Percentiles rank a stretch among this genome's conserved stretches.
Conservation (phyloP, 352 stramenopile genomes). For the Chrysophaeum taylorii region DNA sequence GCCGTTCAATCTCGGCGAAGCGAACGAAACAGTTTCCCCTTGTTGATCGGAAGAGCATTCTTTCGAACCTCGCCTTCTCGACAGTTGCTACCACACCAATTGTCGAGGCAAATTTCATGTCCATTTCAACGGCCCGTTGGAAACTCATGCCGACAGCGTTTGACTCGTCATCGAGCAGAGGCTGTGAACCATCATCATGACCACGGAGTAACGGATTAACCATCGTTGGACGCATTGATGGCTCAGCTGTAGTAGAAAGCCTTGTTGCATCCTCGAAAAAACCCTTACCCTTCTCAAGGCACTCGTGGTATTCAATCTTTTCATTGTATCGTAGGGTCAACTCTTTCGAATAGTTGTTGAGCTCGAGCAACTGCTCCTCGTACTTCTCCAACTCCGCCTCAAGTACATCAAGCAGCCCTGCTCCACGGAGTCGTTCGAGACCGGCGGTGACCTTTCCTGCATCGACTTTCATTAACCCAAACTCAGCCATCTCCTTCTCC, state of each 20-base stretch:
- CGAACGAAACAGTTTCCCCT: conserved; percentile 95
- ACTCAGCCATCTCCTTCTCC: conserved; percentile 79
- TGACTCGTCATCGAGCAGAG: conserved; percentile 5
- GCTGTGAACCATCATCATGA: conserved; percentile 17
- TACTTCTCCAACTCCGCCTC: conserved; percentile 87
- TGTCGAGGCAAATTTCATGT: conserved; percentile 81
- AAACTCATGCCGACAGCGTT: conserved; percentile 40
- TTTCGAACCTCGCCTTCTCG: conserved; percentile 87
- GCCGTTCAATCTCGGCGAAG: conserved; percentile 84
- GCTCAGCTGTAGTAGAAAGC: no score
- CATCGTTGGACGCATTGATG: no score
- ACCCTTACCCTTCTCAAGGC: conserved; percentile 51
- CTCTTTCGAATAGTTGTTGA: conserved; percentile 95
- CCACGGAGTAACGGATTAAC: no score
- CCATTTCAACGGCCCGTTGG: conserved; percentile 34
- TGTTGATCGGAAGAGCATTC: conserved; percentile 96
- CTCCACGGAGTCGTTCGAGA: conserved; percentile 33
- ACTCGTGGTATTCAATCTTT: conserved; percentile 66
- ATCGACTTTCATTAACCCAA: conserved; percentile 53
- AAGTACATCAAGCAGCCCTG: conserved; percentile 76
- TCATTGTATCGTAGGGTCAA: conserved; percentile 96
- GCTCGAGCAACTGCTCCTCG: conserved; percentile 84
- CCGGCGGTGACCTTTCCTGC: conserved; percentile 42
- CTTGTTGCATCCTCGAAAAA: conserved; percentile 58
- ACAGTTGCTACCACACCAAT: conserved; percentile 82